phyloP scores from a whole-genome alignment of 441 rosid species.

The Breynia disticha region DNA sequence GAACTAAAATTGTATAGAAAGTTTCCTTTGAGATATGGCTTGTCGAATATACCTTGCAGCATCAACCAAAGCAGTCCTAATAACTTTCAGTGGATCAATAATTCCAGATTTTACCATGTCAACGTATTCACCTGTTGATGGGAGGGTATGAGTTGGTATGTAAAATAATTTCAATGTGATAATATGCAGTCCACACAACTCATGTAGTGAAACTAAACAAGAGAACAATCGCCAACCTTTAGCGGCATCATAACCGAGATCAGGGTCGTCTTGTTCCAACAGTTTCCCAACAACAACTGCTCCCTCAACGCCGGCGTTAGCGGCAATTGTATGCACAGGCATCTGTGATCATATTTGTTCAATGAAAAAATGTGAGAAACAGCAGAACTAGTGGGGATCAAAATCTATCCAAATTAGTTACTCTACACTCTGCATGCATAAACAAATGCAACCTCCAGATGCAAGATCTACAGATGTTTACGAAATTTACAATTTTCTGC shows the following conservation, averaged over 20 bases:
- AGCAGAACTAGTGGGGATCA: too few relatives aligned
- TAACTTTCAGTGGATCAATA: conserved; percentile 77
- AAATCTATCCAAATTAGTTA: too few relatives aligned
- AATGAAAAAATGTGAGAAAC: neutral
- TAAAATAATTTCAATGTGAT: neutral
- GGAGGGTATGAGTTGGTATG: neutral
- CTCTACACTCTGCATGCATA: too few relatives aligned
- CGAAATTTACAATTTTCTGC: neutral
- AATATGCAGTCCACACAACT: too few relatives aligned
- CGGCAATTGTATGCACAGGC: conserved; percentile 64
- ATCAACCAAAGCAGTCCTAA: conserved; percentile 81
- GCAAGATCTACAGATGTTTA: neutral
- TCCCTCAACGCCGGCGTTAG: conserved; percentile 83
- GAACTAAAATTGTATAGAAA: too few relatives aligned
- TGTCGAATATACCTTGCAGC: conserved; percentile 62
- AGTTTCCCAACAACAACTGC: conserved; percentile 88
- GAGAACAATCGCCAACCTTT: conserved; percentile 38
- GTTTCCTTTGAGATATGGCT: neutral
- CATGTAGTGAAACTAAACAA: too few relatives aligned
- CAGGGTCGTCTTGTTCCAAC: conserved; percentile 68
- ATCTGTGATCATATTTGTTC: conserved; percentile 30
- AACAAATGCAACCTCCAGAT: too few relatives aligned
- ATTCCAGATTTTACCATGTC: conserved; percentile 92
- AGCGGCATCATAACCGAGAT: conserved; percentile 87
- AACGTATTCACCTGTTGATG: conserved; percentile 53